Conservation (phyloP, 768 basidiomycete genomes). For the Paxillus involutus region DNA sequence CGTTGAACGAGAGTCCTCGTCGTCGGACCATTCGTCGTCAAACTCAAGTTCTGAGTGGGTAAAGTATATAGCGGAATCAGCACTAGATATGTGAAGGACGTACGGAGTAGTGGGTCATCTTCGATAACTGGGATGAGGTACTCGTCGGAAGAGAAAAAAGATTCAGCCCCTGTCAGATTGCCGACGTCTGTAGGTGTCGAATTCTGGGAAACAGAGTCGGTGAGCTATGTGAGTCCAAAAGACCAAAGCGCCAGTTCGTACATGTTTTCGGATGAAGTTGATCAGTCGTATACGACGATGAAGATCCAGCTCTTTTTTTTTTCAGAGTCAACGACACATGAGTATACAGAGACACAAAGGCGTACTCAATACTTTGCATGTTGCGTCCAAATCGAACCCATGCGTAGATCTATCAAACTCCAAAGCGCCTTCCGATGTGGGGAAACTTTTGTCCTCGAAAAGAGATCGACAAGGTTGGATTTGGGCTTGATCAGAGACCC, state of each 20-base stretch:
- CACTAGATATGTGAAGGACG: slow-evolving; percentile 25
- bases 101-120: slow-evolving; percentile 89
- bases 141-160: slow-evolving; percentile 70
- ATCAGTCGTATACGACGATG: slow-evolving; percentile 79
- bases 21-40: slow-evolving; percentile 76
- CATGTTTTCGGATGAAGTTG: slow-evolving; percentile 84
- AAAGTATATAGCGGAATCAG: background rate
- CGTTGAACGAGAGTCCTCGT: slow-evolving; percentile 41
- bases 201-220: slow-evolving; percentile 42
- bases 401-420: slow-evolving; percentile 59
- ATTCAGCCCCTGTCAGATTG: slow-evolving; percentile 55
- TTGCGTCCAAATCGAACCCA: slow-evolving; percentile 59
- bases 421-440: slow-evolving; percentile 58
- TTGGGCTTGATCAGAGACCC: slow-evolving; percentile 67
- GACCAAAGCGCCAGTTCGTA: slow-evolving; percentile 23
- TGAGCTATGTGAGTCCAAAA: background rate
- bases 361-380: slow-evolving; percentile 57
- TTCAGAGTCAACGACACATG: slow-evolving; percentile 1
- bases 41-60: slow-evolving; percentile 54
- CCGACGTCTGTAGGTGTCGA: slow-evolving; percentile 43
- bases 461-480: slow-evolving; percentile 64
- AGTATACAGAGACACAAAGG: background rate
- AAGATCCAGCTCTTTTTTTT: slow-evolving; percentile 65
- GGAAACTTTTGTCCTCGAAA: slow-evolving; percentile 66
- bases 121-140: slow-evolving; percentile 81